Conservation (phyloP, 192 early-diverging fungal species). For the Coemansia sp. region DNA sequence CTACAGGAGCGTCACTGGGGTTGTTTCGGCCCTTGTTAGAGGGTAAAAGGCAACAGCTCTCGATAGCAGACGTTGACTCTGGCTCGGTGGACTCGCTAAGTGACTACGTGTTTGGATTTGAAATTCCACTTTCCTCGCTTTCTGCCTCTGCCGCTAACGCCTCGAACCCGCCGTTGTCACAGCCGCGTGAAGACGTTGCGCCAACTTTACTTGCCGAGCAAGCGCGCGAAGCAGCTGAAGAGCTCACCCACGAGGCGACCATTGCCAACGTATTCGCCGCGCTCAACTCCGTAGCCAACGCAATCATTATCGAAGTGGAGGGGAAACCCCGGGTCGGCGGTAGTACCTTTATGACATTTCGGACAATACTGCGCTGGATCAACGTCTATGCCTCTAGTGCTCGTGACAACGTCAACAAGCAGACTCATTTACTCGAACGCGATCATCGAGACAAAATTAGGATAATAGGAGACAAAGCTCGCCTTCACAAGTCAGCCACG, state of each 20-base stretch:
- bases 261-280: constrained; percentile 25
- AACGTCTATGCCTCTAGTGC: constrained; percentile 20
- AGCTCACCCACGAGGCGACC: constrained; percentile 13
- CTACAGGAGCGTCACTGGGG: constrained; percentile 20
- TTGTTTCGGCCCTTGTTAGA: constrained; percentile 17
- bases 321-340: not conserved
- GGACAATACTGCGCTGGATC: constrained; percentile 31
- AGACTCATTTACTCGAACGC: constrained; percentile 15
- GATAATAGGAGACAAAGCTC: constrained; percentile 22
- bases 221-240: constrained; percentile 27
- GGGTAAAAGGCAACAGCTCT: not conserved
- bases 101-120: not conserved
- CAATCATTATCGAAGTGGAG: not conserved
- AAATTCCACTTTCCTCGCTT: not conserved
- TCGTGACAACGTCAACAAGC: constrained; percentile 20
- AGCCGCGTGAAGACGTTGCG: constrained; percentile 1
- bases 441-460: constrained; percentile 23
- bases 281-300: not conserved
- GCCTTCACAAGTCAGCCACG: constrained; percentile 25
- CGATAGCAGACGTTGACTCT: not conserved
- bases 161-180: not conserved
- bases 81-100: not conserved
- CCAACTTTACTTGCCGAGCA: constrained; percentile 5
- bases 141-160: not conserved
- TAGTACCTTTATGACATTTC: constrained; percentile 8